These are phyloP conservation scores for Bauhinia variegata DNA, from an alignment of 306 rosid species.

Conservation along the genomic window DNA sequence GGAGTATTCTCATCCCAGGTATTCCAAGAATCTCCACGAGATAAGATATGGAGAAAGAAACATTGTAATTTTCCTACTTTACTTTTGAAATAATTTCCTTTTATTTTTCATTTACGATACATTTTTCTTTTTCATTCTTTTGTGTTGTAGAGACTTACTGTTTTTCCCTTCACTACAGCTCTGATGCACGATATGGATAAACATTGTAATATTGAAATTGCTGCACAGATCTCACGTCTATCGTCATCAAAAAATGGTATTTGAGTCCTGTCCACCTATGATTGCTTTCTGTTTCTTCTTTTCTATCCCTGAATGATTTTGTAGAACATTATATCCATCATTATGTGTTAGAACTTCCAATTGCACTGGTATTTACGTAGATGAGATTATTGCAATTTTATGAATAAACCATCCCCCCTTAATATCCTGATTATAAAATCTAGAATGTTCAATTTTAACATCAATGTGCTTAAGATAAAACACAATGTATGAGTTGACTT, in stretches of 20 bases:
- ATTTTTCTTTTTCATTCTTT: too few species aligned
- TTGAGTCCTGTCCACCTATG: constrained; percentile 52
- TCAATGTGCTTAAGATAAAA: background rate
- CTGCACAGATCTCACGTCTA: constrained; percentile 82
- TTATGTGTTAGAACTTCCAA: background rate
- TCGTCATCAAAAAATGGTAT: constrained; percentile 84
- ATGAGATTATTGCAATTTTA: background rate
- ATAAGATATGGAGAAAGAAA: constrained; percentile 82
- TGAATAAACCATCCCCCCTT: background rate
- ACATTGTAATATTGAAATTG: constrained; percentile 89
- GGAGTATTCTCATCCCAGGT: constrained; percentile 99
- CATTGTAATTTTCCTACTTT: constrained; percentile 62
- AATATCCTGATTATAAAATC: too few species aligned
- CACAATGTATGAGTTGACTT: too few species aligned
- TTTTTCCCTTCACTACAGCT: constrained; percentile 54
- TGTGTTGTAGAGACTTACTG: constrained; percentile 33
- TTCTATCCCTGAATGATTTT: constrained; percentile 13
- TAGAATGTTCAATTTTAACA: background rate
- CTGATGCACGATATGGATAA: constrained; percentile 90
- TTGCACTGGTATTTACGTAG: background rate
- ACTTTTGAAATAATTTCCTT: constrained; percentile 28
- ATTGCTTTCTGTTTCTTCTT: constrained; percentile 42
- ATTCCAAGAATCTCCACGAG: constrained; percentile 91
- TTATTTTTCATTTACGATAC: background rate
- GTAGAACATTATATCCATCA: background rate